Evolutionary conservation across 106 monocot genomes (phyloP), one percentile per base, ranked within the genome.

Genomic region (Triglochin maritima): DNA sequence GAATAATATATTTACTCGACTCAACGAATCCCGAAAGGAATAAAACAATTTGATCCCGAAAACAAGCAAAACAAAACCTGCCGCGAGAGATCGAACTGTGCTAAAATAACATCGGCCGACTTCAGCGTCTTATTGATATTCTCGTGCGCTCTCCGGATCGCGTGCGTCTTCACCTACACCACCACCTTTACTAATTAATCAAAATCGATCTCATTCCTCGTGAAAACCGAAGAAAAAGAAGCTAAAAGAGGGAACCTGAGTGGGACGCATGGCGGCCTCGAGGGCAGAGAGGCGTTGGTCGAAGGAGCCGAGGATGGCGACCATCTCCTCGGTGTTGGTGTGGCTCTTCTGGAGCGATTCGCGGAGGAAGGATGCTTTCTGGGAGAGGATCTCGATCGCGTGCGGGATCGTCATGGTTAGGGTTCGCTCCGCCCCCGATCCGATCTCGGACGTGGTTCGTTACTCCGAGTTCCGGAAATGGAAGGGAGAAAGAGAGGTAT

Each of bases 251-350:
- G 52, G 48, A 9, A 82, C 85, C 85, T 86, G 85, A 17, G 75
- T 79, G 69, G 85, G 82, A 57, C 85, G 81, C 82, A 86, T 86
- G 73, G 79, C 76, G 46, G 82, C 50, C 58, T 86, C 82, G 56
- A 85, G 79, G 51, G 82, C 68, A 63, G 85, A 79, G 76, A 85
- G 85, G 49, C 82, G 82, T 56, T 80, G 78, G 69, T 85, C 85
- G 73, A 85, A 85, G 62, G 85, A 82, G 14, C 82, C 81, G 51
- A 86, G 85, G 16, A 70, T 82, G 49, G 82, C 44, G 17, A 86
- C 85, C 76, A 86, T 79, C 7, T 80, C 80, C 1, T 70, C 59
- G 44, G 84, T 84, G 55, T 74, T 84, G 42, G 63, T 68, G 57
- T 80, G 80, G 71, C 84, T 77, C 77, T 73, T 76, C 76, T 76